Percentiles rank a stretch among this genome's conserved stretches.
phyloP scores from a whole-genome alignment of 352 stramenopile species.

The Peronosclerospora sorghi region DNA sequence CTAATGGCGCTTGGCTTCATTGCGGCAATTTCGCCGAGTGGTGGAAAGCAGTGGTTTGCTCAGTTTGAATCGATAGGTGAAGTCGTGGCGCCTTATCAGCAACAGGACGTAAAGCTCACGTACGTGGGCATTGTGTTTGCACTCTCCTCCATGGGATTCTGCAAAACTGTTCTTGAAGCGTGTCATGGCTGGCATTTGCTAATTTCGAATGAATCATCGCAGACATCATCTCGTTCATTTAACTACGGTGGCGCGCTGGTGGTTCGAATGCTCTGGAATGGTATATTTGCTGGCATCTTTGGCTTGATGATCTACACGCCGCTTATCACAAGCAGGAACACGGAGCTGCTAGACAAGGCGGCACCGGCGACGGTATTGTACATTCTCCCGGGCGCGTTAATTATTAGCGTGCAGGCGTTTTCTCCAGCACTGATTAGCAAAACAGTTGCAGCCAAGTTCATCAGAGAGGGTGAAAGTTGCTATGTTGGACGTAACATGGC shows the following conservation, averaged over 20 bases:
- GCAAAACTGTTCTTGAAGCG: constrained; percentile 49
- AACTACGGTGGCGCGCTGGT: constrained; percentile 50
- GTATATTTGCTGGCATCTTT: constrained; percentile 43
- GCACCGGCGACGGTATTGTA: constrained; percentile 22
- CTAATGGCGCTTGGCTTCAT: constrained; percentile 52
- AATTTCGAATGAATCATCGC: constrained; percentile 21
- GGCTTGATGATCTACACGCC: constrained; percentile 51
- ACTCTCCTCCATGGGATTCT: constrained; percentile 34
- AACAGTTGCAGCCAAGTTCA: constrained; percentile 56
- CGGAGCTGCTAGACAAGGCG: constrained; percentile 32
- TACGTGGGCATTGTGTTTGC: constrained; percentile 42
- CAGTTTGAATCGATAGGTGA: constrained; percentile 50
- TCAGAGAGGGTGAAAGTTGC: constrained; percentile 53
- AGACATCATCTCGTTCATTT: constrained; percentile 41
- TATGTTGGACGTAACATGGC: constrained; percentile 63
- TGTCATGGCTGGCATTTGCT: constrained; percentile 55
- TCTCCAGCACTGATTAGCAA: constrained; percentile 31
- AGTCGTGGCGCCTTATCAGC: constrained; percentile 37
- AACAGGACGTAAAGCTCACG: constrained; percentile 53
- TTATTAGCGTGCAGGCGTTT: constrained; percentile 39
- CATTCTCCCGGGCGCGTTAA: constrained; percentile 27
- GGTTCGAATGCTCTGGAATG: constrained; percentile 59
- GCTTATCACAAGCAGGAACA: constrained; percentile 23
- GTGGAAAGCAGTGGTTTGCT: constrained; percentile 41
- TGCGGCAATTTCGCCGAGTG: constrained; percentile 44